A percentile compares a stretch with the other conserved stretches of the same genome.
These are phyloP conservation scores for Hyphopichia wangnamkhiaoensis DNA, from an alignment of 1,139 yeast species.

Conservation along the genomic window DNA sequence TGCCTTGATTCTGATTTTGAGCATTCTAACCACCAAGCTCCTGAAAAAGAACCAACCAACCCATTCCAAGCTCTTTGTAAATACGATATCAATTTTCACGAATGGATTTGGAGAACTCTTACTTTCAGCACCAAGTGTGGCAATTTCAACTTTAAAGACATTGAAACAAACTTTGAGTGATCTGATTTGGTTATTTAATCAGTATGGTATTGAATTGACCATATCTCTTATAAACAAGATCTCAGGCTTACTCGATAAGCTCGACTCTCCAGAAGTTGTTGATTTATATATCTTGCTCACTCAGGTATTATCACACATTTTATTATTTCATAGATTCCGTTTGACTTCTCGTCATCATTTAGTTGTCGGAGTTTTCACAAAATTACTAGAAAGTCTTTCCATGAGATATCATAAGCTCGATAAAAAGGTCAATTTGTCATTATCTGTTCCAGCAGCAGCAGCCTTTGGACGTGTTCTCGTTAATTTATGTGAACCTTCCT, in stretches of 20 bases:
- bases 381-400: conserved; percentile 50
- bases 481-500: conserved; percentile 72
- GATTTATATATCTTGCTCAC: conserved; percentile 36
- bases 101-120: conserved; percentile 1
- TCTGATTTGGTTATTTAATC: conserved; percentile 63
- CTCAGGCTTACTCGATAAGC: conserved; percentile 8
- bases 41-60: conserved; percentile 8
- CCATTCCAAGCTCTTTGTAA: conserved; percentile 13
- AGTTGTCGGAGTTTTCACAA: conserved; percentile 47
- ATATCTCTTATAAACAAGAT: conserved; percentile 37
- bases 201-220: conserved; percentile 61
- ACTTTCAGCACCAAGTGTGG: background rate
- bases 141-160: conserved; percentile 9
- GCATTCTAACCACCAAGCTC: conserved; percentile 7
- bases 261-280: conserved; percentile 15
- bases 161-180: conserved; percentile 47
- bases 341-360: conserved; percentile 74
- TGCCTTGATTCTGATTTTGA: conserved; percentile 8
- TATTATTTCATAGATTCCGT: conserved; percentile 70
- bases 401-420: conserved; percentile 13
- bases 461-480: conserved; percentile 59
- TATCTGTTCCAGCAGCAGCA: conserved; percentile 32
- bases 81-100: conserved; percentile 1
- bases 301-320: conserved; percentile 52
- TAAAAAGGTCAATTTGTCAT: background rate